Evolutionary conservation across 2,329 filamentous ascomycete species (phyloP).

Genomic region (Ramichloridium luteum): DNA sequence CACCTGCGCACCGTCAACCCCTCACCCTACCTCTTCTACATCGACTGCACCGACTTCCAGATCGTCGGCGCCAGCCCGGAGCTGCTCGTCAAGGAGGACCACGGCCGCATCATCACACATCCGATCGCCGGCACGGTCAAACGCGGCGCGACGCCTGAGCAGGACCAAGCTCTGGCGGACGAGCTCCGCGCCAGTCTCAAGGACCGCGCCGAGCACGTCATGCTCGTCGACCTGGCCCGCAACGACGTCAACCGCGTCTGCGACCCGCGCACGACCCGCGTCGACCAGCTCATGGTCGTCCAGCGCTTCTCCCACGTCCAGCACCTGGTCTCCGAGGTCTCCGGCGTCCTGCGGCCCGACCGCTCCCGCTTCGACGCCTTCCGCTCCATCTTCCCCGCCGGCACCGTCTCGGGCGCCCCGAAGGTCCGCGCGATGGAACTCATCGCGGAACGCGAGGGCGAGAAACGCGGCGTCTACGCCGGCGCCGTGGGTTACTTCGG

Average conservation of each 20-base stretch:
- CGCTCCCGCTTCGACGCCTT: slow-evolving; percentile 93
- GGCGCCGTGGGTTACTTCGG: slow-evolving; percentile 96
- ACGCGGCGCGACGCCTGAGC: slow-evolving; percentile 65
- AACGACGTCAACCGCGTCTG: slow-evolving; percentile 96
- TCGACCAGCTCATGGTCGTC: slow-evolving; percentile 88
- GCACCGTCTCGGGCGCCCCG: slow-evolving; percentile 87
- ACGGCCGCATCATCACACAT: slow-evolving; percentile 81
- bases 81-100: slow-evolving; percentile 79
- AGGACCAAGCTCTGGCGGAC: slow-evolving; percentile 67
- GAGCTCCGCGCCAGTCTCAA: slow-evolving; percentile 72
- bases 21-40: slow-evolving; percentile 92
- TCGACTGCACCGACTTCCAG: slow-evolving; percentile 84
- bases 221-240: slow-evolving; percentile 89
- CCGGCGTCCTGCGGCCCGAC: slow-evolving; percentile 67
- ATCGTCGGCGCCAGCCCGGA: slow-evolving; percentile 93
- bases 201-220: slow-evolving; percentile 89
- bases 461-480: slow-evolving; percentile 92
- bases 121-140: slow-evolving; percentile 94
- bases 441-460: slow-evolving; percentile 83
- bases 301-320: slow-evolving; percentile 95
- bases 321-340: slow-evolving; percentile 92
- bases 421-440: slow-evolving; percentile 97
- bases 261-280: slow-evolving; percentile 76
- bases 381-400: slow-evolving; percentile 85
- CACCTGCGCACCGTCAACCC: slow-evolving; percentile 95